A percentile compares a stretch with the other conserved stretches of the same genome.
phyloP scores from a whole-genome alignment of 2,329 filamentous ascomycete genomes.

The Penicillium concentricum region DNA sequence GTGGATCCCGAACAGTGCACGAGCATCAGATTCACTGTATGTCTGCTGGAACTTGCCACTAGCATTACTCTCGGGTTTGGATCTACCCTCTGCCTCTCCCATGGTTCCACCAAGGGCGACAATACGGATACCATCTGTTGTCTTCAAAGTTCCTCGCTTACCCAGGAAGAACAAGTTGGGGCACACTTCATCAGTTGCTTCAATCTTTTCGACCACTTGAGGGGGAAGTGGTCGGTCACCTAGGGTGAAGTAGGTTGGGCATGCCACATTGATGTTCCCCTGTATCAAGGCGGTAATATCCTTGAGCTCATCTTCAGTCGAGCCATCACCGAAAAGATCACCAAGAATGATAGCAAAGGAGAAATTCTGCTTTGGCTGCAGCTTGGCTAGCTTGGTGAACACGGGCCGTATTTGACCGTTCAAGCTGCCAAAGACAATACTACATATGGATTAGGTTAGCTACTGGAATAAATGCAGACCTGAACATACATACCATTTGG shows the following conservation, averaged over 20 bases:
- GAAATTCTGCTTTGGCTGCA: conserved; percentile 87
- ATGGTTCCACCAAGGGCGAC: conserved; percentile 78
- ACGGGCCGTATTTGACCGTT: conserved; percentile 74
- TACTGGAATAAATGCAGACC: neutral
- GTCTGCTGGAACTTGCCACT: conserved; percentile 71
- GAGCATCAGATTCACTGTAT: conserved; percentile 75
- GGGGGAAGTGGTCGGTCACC: conserved; percentile 71
- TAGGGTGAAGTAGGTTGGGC: conserved; percentile 89
- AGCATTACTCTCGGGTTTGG: conserved; percentile 40
- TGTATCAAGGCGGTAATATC: conserved; percentile 65
- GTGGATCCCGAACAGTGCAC: conserved; percentile 71
- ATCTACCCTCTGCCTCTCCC: conserved; percentile 13
- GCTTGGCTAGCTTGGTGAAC: conserved; percentile 73
- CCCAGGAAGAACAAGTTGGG: conserved; percentile 89
- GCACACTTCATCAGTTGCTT: conserved; percentile 72
- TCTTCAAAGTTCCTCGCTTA: conserved; percentile 83
- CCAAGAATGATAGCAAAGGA: conserved; percentile 80
- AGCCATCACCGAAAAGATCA: conserved; percentile 68
- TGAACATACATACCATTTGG: conserved; percentile 52
- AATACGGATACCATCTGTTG: conserved; percentile 82
- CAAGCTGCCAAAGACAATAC: conserved; percentile 74
- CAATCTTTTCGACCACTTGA: conserved; percentile 69
- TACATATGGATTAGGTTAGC: conserved; percentile 32
- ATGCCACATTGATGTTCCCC: conserved; percentile 70
- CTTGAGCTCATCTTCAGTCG: conserved; percentile 52